A percentile compares a stretch with the other conserved stretches of the same genome.
These are phyloP conservation scores for Theileria equi DNA, from an alignment of 169 alveolate species.

Conservation along the genomic window DNA sequence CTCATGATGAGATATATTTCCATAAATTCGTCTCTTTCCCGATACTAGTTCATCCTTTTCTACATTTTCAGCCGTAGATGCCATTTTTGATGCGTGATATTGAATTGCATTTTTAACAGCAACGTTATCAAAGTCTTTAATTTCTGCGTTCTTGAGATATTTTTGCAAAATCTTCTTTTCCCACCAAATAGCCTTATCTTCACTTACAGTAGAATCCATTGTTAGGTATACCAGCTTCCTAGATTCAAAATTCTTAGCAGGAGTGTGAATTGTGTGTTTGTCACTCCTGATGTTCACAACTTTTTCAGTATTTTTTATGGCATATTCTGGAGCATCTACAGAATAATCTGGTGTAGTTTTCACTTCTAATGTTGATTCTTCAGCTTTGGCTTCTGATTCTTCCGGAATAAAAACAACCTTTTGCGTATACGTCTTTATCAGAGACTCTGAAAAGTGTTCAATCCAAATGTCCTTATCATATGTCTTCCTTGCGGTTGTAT, in stretches of 20 bases:
- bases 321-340: not conserved
- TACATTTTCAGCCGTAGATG: not conserved
- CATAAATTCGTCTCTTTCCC: conserved; percentile 3
- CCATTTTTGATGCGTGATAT: not conserved
- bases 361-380: not conserved
- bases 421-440: conserved; percentile 6
- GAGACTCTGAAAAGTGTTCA: conserved; percentile 38
- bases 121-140: not conserved
- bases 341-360: no score
- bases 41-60: not conserved
- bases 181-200: conserved; percentile 67
- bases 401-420: not conserved
- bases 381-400: not conserved
- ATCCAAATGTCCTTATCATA: conserved; percentile 61
- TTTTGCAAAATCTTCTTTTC: conserved; percentile 29
- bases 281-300: no score
- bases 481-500: conserved; percentile 42
- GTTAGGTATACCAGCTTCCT: conserved; percentile 58
- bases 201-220: conserved; percentile 66
- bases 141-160: not conserved
- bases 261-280: no score
- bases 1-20: conserved; percentile 2
- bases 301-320: not conserved
- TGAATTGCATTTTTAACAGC: not conserved
- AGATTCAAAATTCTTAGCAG: no score